These are phyloP conservation scores for Tothia fuscella DNA, from an alignment of 2,329 filamentous ascomycete species.

Conservation along the genomic window DNA sequence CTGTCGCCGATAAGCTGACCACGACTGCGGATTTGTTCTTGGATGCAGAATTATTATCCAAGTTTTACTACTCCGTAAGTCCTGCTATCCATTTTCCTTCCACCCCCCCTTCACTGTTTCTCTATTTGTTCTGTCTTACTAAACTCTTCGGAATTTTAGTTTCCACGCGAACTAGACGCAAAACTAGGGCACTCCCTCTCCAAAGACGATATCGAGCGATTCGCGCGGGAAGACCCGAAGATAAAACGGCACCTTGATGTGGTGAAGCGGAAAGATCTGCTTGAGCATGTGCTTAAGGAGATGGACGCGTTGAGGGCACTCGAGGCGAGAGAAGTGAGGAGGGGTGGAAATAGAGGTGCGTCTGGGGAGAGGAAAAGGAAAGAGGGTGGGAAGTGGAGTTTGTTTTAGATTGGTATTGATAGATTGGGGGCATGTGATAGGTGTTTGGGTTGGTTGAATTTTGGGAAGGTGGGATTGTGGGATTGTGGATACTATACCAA, in stretches of 20 bases:
- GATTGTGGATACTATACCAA: too few relatives aligned
- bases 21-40: slow-evolving; percentile 93
- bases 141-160: slow-evolving; percentile 38
- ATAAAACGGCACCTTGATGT: slow-evolving; percentile 82
- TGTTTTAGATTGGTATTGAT: slow-evolving; percentile 2
- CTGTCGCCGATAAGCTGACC: slow-evolving; percentile 87
- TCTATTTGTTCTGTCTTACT: too few relatives aligned
- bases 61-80: slow-evolving; percentile 78
- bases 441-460: too few relatives aligned
- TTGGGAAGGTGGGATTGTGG: too few relatives aligned
- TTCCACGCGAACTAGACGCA: slow-evolving; percentile 81
- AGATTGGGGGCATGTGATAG: too few relatives aligned
- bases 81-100: not conserved
- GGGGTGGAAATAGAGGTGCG: slow-evolving; percentile 2
- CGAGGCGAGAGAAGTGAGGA: slow-evolving; percentile 47
- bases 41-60: slow-evolving; percentile 89
- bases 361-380: not conserved
- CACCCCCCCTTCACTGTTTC: not conserved
- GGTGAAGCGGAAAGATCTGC: slow-evolving; percentile 78
- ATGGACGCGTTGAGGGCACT: slow-evolving; percentile 84
- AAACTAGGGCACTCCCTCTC: slow-evolving; percentile 72
- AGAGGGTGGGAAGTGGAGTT: slow-evolving; percentile 8
- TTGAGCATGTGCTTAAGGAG: slow-evolving; percentile 88
- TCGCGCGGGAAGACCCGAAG: slow-evolving; percentile 87
- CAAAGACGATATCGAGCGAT: slow-evolving; percentile 71